A percentile compares a stretch with the other conserved stretches of the same genome.
Conservation (phyloP, 441 rosid species). For the Adansonia gregorii region DNA sequence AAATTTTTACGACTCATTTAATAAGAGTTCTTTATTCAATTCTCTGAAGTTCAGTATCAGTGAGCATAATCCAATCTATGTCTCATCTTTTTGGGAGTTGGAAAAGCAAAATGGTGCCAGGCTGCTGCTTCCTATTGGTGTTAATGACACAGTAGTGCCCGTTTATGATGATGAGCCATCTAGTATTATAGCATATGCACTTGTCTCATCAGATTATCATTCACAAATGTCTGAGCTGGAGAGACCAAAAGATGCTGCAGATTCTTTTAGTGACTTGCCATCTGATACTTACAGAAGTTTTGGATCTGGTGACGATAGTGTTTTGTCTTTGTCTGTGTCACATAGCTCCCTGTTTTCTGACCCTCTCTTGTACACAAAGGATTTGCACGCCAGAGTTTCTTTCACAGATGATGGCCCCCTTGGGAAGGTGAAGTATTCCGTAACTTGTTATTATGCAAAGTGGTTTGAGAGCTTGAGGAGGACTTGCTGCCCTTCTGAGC, state of each 20-base stretch:
- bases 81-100: conserved; percentile 51
- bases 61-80: conserved; percentile 52
- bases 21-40: conserved; percentile 44
- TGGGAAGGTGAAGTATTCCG: conserved; percentile 64
- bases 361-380: conserved; percentile 51
- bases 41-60: conserved; percentile 52
- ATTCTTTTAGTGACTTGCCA: conserved; percentile 55
- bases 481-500: conserved; percentile 71
- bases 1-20: conserved; percentile 49
- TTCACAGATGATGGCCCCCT: conserved; percentile 64
- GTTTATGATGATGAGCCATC: conserved; percentile 70
- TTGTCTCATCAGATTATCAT: conserved; percentile 56
- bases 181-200: conserved; percentile 65
- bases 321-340: conserved; percentile 46
- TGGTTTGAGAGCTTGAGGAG: conserved; percentile 72
- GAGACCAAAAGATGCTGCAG: conserved; percentile 57
- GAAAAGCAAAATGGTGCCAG: conserved; percentile 57
- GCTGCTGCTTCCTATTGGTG: conserved; percentile 60
- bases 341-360: conserved; percentile 58
- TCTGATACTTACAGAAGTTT: conserved; percentile 55
- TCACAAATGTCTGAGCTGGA: conserved; percentile 60
- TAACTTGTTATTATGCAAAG: conserved; percentile 75
- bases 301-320: conserved; percentile 54
- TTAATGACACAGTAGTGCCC: conserved; percentile 55
- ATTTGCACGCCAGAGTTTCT: conserved; percentile 59